Conservation (phyloP, 129 eudicot species). For the carrot (Daucus carota) region DH1_v3.0 NC_030389.2:41745501-41746000, state of each 20-base stretch:
- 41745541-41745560: too few species aligned
- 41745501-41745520: too few species aligned
- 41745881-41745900: not conserved
- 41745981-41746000: slow-evolving; percentile 52
- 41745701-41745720: not conserved
- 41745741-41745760: not conserved
- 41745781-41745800: not conserved
- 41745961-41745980: slow-evolving; percentile 58
- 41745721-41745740: not conserved
- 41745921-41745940: slow-evolving; percentile 11
- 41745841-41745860: slow-evolving; percentile 71
- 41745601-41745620: too few species aligned
- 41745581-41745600: too few species aligned
- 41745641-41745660: not conserved
- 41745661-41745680: not conserved
- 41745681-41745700: not conserved
- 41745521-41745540: too few species aligned
- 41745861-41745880: not conserved
- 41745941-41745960: slow-evolving; percentile 86
- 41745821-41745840: slow-evolving; percentile 73
- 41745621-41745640: not conserved
- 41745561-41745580: too few species aligned
- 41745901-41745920: not conserved
- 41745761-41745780: not conserved
- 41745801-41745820: slow-evolving; percentile 11